Evolutionary conservation across 345 rosid species (phyloP).

Genomic region (Cardamine occulta): DNA sequence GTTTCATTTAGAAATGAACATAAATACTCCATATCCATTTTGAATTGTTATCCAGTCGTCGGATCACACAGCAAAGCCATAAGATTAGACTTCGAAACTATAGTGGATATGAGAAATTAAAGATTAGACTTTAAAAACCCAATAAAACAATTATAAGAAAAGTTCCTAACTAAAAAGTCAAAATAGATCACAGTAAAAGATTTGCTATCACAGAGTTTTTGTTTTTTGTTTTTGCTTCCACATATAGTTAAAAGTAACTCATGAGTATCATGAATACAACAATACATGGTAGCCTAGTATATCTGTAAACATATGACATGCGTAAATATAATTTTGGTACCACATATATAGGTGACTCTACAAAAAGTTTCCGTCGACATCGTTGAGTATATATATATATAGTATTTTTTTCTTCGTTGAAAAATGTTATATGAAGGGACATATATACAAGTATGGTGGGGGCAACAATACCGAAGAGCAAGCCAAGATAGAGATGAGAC

Average conservation of each 20-base stretch:
- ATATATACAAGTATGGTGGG: conserved; percentile 58
- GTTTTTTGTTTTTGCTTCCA: background rate
- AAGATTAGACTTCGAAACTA: background rate
- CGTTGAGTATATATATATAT: background rate
- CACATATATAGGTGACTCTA: conserved; percentile 11
- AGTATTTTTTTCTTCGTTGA: conserved; percentile 4
- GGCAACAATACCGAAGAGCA: conserved; percentile 48
- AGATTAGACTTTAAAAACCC: background rate
- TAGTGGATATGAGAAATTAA: background rate
- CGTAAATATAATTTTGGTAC: conserved; percentile 9
- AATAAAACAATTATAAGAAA: background rate
- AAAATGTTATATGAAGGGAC: conserved; percentile 30
- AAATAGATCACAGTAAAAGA: background rate
- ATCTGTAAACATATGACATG: conserved; percentile 24
- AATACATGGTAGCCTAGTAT: conserved; percentile 15
- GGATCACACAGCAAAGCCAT: background rate
- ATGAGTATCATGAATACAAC: conserved; percentile 13
- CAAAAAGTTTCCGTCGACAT: conserved; percentile 25
- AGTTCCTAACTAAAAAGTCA: background rate
- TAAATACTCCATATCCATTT: background rate
- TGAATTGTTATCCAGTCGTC: background rate
- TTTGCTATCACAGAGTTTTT: conserved; percentile 9
- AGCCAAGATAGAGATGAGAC: conserved; percentile 48
- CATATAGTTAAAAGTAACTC: background rate
- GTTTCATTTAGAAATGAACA: background rate